Base-by-base conservation (phyloP, 192 early-diverging fungal species). In the Podila epicladia region DNA sequence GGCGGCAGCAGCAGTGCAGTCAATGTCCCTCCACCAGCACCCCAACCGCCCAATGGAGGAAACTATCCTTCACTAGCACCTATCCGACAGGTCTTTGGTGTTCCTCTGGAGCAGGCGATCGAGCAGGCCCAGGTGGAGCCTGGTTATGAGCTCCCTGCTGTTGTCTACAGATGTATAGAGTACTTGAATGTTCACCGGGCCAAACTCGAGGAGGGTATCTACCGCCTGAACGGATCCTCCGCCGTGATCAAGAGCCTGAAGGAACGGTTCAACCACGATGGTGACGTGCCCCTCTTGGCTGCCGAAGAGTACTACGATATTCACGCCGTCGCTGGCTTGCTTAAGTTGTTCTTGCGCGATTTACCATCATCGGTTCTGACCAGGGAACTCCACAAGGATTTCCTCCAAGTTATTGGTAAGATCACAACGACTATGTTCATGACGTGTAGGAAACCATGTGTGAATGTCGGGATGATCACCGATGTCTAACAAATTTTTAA, bases 121-220 rank as follows among this genome's bases (percentile, higher is more conserved):
- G 87, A 90, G 9, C 77, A 90, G 15, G 91, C 93, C 7, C 82
- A 87, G 28, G 85, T 97, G 26, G 87, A 88, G 32, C 96, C 96
- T 51, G 90, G 88, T 12, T 92, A 94, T 76, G 90, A 92, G 33
- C 85, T 98, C 22, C 98, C 98, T 24, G 92, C 96, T 4, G 90
- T 99, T 35, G 93, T 99, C 3, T 98, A 93, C 83, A 86, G 98
- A 22, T 98, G 97, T 71, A 96, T 99, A 63, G 97, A 99, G 86
- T 99, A 95, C 71, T 78, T 99, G 60, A 97, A 99, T 79, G 89
- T 92, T 4, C 94, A 93, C 76, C 92, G 94, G 75, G 97, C 97
- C 9, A 90, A 86, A 62, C 74, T 93, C 26, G 98, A 99, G 69
- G 97, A 98, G 83, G 98, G 98, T 5, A 92, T 99, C 35, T 99